Base-by-base conservation (phyloP, 257 asterid species). In the Thymus mandschuricus region DNA sequence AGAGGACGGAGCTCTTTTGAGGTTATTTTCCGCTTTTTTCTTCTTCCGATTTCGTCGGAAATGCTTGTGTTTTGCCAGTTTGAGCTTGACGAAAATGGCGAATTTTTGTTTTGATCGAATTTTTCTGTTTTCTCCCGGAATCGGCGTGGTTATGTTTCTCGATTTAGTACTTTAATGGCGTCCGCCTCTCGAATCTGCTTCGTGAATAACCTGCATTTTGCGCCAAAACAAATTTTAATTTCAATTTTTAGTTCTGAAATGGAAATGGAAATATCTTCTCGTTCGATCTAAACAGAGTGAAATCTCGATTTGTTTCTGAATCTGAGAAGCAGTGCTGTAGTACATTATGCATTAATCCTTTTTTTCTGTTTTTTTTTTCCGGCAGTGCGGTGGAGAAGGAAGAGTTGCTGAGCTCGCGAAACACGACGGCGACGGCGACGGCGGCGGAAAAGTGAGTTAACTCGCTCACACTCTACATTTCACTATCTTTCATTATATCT, bases 381-480 rank as follows among this genome's bases (percentile, higher is more conserved):
- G 29, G 70, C 85, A 89, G 93, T 27, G 80, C 57, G 69, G 82
- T 60, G 43, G 83, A 80, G 71, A 79, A 75, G 57, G 86, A 73
- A 72, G 68, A 81, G 75, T 66, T 86, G 74, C 84, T 71, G 89
- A 86, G 85, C 78, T 80, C 87, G 1, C 40, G 72, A 54, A 89
- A 84, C 83, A 72, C 86, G 61, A 77, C 21, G 21, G 21, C 21
- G n/a, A n/a, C n/a, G n/a, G n/a, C n/a, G 21, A 21, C 88, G 79
- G 73, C 76, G 90, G 89, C 84, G 76, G 79, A 76, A 48, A 85
- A 82, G 96, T 90, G 71, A 68, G 81, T 79, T 44, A 10, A 61
- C 64, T 67, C 70, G 60, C 49, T 11, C 21, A 28, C 41, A 41
- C 45, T 5, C 59, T n/a, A 55, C 45, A 13, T 21, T 40, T 66